Evolutionary conservation across 257 asterid genomes (phyloP).

Genomic region (Salvia miltiorrhiza): DNA sequence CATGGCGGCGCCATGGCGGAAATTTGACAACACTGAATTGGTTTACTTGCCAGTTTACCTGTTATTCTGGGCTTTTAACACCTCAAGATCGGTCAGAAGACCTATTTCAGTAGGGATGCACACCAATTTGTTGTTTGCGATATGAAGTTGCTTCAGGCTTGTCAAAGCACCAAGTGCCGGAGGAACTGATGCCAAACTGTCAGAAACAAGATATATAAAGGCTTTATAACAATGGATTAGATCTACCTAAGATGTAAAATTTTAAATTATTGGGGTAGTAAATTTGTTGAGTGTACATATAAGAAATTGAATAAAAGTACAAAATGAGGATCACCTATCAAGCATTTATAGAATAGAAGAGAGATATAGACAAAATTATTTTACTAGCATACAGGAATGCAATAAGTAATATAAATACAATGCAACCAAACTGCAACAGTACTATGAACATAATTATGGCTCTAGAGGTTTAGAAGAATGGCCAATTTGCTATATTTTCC

Average conservation of each 20-base stretch:
- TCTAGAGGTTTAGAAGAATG: not conserved
- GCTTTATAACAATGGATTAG: constrained; percentile 1
- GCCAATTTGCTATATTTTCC: constrained; percentile 8
- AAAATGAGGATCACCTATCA: too few relatives aligned
- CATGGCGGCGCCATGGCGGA: too few relatives aligned
- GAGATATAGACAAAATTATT: too few relatives aligned
- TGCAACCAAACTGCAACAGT: not conserved
- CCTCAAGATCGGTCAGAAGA: constrained; percentile 57
- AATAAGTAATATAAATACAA: not conserved
- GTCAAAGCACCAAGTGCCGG: constrained; percentile 64
- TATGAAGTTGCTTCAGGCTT: constrained; percentile 62
- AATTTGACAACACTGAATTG: too few relatives aligned
- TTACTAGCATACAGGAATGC: not conserved
- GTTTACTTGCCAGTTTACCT: constrained; percentile 43
- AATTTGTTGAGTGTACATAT: not conserved
- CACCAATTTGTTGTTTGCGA: constrained; percentile 57
- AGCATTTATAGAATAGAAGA: too few relatives aligned
- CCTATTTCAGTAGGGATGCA: constrained; percentile 75
- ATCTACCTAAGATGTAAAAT: constrained; percentile 17
- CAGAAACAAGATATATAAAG: constrained; percentile 15
- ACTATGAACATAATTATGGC: not conserved
- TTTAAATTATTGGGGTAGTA: not conserved
- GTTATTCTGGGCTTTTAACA: constrained; percentile 71
- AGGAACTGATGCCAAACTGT: constrained; percentile 67
- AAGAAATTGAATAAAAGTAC: not conserved